Evolutionary conservation across 2,329 filamentous ascomycete species (phyloP), one percentile per base, ranked within the genome.

Genomic region (Fusarium incarnatum): DNA sequence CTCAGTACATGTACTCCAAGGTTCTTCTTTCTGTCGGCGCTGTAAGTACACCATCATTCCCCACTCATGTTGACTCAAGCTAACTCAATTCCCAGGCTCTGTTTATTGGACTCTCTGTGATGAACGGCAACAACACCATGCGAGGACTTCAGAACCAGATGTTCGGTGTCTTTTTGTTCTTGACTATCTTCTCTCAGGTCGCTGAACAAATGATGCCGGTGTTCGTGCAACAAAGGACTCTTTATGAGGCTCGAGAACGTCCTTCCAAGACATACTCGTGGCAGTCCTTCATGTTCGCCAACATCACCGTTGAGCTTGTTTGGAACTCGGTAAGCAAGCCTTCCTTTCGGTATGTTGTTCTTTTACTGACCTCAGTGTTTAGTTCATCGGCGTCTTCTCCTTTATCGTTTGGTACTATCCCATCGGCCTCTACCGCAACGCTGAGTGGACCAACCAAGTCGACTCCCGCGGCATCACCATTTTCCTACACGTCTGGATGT

Each of bases 61-160:
- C 11, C 3, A 6, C 2, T 7, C 0, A 9, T 2, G 8, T 27
- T 2, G 1, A 7, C 7, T 18, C 0, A 3, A 6, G 2, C 32
- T 64, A 6, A 53, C 15, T 13, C 11, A 1, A 12, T 4, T 0
- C 9, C 10, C 5, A 70, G 64, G 30, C 59, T 1, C 81, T 93
- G 1, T 92, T 92, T 75, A 89, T 92, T 56, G 91, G 91, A 4
- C 89, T 92, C 72, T 90, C 88, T 0, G 91, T 92, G 70, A 88
- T 86, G 78, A 84, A 89, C 40, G 84, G 86, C 11, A 81, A 86
- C 22, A 85, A 86, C 67, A 88, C 87, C 0, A 82, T 87, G 32
- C 88, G 91, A 66, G 90, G 91, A 23, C 82, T 93, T 5, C 90
- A 92, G 73, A 91, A 92, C 74, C 88, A 90, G 60, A 86, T 93